Evolutionary conservation across 306 rosid genomes (phyloP).

Genomic region (Vachellia pachyceras): DNA sequence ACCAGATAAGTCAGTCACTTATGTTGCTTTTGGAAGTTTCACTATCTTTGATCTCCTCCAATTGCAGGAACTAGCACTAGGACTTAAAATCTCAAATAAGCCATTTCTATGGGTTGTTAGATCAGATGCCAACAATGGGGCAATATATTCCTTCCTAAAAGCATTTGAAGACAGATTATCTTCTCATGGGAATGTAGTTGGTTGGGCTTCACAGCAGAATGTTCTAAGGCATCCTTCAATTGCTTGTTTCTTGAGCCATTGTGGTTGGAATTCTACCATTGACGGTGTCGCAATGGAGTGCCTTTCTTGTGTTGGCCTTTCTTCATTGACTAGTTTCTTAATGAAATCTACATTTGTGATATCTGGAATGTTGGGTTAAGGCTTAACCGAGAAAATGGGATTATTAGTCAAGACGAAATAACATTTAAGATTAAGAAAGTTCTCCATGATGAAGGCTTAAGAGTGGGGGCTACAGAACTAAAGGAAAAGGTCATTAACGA

Average conservation of each 20-base stretch:
- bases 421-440: slow-evolving; percentile 10
- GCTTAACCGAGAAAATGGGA: slow-evolving; percentile 9
- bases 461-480: slow-evolving; percentile 18
- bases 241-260: slow-evolving; percentile 44
- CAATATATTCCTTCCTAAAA: background rate
- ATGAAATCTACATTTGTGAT: slow-evolving; percentile 35
- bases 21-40: slow-evolving; percentile 53
- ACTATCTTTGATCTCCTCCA: slow-evolving; percentile 28
- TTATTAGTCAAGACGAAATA: slow-evolving; percentile 29
- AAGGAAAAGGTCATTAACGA: slow-evolving; percentile 6
- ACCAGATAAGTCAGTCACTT: slow-evolving; percentile 37
- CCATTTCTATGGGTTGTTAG: slow-evolving; percentile 49
- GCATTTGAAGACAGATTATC: slow-evolving; percentile 33
- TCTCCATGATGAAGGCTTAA: slow-evolving; percentile 21
- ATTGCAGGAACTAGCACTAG: slow-evolving; percentile 44
- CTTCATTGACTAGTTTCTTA: slow-evolving; percentile 39
- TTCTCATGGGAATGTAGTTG: slow-evolving; percentile 28
- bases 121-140: slow-evolving; percentile 33
- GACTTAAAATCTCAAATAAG: slow-evolving; percentile 36
- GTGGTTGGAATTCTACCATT: slow-evolving; percentile 49
- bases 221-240: slow-evolving; percentile 39
- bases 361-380: slow-evolving; percentile 39
- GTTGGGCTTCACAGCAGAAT: slow-evolving; percentile 43
- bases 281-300: slow-evolving; percentile 38
- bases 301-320: slow-evolving; percentile 46